These are phyloP conservation scores for Picea glauca DNA, from an alignment of 75 land plant genomes.

Conservation along the genomic window DNA sequence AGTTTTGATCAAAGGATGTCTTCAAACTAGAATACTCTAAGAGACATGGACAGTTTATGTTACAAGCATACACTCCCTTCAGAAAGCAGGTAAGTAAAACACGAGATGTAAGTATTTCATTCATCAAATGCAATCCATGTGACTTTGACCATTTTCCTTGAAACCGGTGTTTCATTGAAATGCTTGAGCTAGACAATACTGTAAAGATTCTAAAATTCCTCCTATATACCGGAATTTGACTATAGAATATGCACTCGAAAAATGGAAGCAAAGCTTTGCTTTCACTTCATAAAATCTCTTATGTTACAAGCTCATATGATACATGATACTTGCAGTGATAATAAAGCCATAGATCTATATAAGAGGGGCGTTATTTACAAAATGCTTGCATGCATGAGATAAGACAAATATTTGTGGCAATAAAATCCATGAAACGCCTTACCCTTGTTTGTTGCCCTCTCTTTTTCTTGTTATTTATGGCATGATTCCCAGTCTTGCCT, in stretches of 20 bases:
- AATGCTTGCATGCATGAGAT: background rate
- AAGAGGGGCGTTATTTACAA: background rate
- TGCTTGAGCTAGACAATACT: background rate
- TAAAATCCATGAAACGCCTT: constrained; percentile 1
- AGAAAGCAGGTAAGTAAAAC: background rate
- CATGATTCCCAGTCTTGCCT: constrained; percentile 24
- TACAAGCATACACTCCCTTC: background rate
- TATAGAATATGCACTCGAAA: background rate
- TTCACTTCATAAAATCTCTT: background rate
- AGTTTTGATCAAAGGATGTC: background rate
- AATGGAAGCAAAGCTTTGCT: constrained; percentile 4
- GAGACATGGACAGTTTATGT: background rate
- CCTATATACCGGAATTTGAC: background rate
- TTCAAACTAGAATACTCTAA: background rate
- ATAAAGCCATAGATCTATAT: background rate
- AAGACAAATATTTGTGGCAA: background rate
- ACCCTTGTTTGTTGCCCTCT: constrained; percentile 88
- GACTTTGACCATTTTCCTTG: background rate
- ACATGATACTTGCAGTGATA: background rate
- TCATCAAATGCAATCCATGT: background rate
- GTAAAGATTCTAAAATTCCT: background rate
- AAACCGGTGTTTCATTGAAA: background rate
- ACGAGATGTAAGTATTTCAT: background rate
- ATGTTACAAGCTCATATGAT: background rate
- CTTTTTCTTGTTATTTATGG: constrained; percentile 59